Evolutionary conservation across 1,139 yeast species (phyloP), one percentile per base, ranked within the genome.

Genomic region (Protomyces inundatus): DNA sequence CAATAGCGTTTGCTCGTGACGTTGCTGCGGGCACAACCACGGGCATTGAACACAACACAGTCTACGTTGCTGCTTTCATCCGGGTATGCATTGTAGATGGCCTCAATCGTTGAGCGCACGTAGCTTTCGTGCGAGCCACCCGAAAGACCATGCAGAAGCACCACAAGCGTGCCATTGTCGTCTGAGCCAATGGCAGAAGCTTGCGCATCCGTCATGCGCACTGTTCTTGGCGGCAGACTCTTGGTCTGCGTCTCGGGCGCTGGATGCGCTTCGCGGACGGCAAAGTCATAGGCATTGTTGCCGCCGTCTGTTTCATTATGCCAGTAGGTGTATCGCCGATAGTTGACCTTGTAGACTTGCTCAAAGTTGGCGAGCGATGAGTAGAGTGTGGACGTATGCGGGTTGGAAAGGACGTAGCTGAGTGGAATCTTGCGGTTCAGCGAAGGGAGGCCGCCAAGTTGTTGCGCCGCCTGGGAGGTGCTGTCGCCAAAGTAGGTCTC

Each of bases 91-190:
- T 39, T 50, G 48, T 65, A 61, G 51, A 75, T 67, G 55, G 68
- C 69, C 53, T 70, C 66, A 52, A 75, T 69, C 7, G 73, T 70
- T 66, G 91, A 85, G 66, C 96, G 82, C 65, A 90, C 87, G 70
- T 90, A 84, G 1, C 93, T 84, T 73, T 91, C 97, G 70, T 90
- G 95, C 30, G 96, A 87, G 0, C 97, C 97, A 30, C 97, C 97
- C 4, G 90, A 91, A 50, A 91, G 81, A 0, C 97, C 98, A 72
- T 91, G 97, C 59, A 86, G 76, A 4, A 87, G 79, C 34, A 90
- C 81, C 40, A 88, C 81, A 64, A 90, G 76, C 1, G 97, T 96
- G 64, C 78, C 81, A 4, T 76, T 74, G 36, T 77, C 79, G 3
- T 74, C 71, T 36, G 73, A 73, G 1, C 72, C 72, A 0, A 54